These are phyloP conservation scores for Pseudogymnoascus sp. DNA, from an alignment of 2,329 filamentous ascomycete species.

Conservation along the genomic window DNA sequence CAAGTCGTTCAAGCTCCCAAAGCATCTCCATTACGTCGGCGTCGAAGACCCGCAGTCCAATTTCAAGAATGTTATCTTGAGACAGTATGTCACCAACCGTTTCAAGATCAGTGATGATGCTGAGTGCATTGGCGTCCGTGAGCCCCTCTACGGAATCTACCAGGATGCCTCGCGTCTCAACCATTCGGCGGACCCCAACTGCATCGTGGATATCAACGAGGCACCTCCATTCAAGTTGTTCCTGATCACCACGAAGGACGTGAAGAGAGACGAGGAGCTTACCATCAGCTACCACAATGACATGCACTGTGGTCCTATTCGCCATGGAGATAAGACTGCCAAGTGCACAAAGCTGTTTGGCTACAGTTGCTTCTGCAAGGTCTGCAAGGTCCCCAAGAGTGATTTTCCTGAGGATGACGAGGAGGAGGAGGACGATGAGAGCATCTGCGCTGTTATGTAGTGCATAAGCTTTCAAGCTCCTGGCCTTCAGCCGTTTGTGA, in stretches of 20 bases:
- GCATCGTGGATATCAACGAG: not conserved
- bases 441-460: not conserved
- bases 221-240: not conserved
- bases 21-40: not conserved
- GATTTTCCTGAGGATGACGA: not conserved
- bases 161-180: not conserved
- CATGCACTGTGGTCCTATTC: constrained; percentile 5
- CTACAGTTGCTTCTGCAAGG: not conserved
- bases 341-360: constrained; percentile 5
- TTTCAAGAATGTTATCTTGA: not conserved
- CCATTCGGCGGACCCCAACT: not conserved
- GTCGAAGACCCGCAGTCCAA: not conserved
- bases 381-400: not conserved
- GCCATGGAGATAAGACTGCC: not conserved
- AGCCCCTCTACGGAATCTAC: not conserved
- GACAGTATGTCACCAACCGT: not conserved
- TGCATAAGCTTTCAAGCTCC: not conserved
- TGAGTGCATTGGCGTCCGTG: not conserved
- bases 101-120: not conserved
- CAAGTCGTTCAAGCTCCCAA: not conserved
- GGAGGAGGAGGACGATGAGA: not conserved
- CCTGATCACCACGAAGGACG: not conserved
- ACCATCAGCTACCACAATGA: not conserved
- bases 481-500: not conserved
- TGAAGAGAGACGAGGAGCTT: constrained; percentile 1